phyloP scores from a whole-genome alignment of 495 filamentous ascomycete species.

The Hypoxylon fragiforme region DNA sequence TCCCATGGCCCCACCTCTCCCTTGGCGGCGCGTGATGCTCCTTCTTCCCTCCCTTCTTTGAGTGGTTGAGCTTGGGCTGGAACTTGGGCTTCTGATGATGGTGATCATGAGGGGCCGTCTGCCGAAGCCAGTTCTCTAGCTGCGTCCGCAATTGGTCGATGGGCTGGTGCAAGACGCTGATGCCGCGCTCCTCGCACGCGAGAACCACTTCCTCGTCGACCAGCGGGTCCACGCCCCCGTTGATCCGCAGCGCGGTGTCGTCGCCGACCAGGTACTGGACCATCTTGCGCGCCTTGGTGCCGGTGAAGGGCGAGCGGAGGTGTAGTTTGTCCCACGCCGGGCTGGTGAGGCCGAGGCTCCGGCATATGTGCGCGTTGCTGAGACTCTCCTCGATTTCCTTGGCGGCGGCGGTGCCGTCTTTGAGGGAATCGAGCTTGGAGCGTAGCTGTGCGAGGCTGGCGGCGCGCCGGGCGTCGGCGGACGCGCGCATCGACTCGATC shows the following conservation, averaged over 20 bases:
- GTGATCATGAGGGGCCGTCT: constrained; percentile 22
- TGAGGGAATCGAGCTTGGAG: no score
- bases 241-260: constrained; percentile 39
- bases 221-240: constrained; percentile 41
- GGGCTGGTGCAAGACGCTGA: constrained; percentile 37
- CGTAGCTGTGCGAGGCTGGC: no score
- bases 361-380: constrained; percentile 41
- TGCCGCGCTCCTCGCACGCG: constrained; percentile 48
- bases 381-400: no score
- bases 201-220: constrained; percentile 47
- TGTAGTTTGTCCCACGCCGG: constrained; percentile 39
- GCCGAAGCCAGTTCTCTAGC: constrained; percentile 42
- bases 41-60: no score
- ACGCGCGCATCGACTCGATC: constrained; percentile 56
- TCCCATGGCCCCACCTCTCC: no score
- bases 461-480: constrained; percentile 51
- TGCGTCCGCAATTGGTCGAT: constrained; percentile 32
- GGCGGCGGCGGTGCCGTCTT: no score
- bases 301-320: no score
- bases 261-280: constrained; percentile 36
- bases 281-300: constrained; percentile 33
- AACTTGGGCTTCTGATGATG: not conserved
- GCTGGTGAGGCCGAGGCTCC: constrained; percentile 36
- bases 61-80: constrained; percentile 9
- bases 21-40: no score